Evolutionary conservation across 2,329 filamentous ascomycete genomes (phyloP), one percentile per base, ranked within the genome.

Genomic region (Paraphoma sp.): DNA sequence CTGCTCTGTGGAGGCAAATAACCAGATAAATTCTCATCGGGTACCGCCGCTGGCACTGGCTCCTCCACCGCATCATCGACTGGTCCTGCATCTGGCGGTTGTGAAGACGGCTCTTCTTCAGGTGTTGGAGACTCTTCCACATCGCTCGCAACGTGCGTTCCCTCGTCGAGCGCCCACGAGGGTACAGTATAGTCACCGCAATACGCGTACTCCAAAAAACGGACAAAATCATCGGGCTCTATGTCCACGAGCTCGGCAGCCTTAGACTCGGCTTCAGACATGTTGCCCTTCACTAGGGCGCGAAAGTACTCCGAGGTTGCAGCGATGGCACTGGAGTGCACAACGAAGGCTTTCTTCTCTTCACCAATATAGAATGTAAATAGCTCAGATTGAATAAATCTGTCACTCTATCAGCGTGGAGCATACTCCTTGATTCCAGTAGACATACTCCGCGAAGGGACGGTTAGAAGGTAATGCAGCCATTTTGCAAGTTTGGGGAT

Each of bases 201-300:
- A 30, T 72, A 72, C 1, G 65, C 65, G 16, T 68, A 73, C 36
- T 74, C 67, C 2, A 64, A 42, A 42, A 65, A 73, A n/a, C 70
- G 58, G 1, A 56, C 53, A 53, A 74, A 73, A 33, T 72, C 71
- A 1, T 60, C 60, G 0, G 56, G 40, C 1, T 68, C 52, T 7
- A 72, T 33, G 18, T 73, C 63, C 0, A 45, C 2, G 1, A 70
- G n/a, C 29, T 60, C 49, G 0, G 67, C 68, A 12, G 41, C 59
- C 8, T 54, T 36, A 3, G 43, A 51, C 9, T 65, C 29, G 2
- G 70, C 47, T 36, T 73, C 69, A 4, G 3, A 42, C 67, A 72
- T 61, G 1, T 48, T 50, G 12, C 66, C 68, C 16, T 68, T 64
- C 0, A 73, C 55, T 1, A 74, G 64, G 1, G 46, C 48, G 1